Evolutionary conservation across 805 yeast genomes (phyloP), one percentile per base, ranked within the genome.

Genomic region (Isabelozyma pseudorhagii): DNA sequence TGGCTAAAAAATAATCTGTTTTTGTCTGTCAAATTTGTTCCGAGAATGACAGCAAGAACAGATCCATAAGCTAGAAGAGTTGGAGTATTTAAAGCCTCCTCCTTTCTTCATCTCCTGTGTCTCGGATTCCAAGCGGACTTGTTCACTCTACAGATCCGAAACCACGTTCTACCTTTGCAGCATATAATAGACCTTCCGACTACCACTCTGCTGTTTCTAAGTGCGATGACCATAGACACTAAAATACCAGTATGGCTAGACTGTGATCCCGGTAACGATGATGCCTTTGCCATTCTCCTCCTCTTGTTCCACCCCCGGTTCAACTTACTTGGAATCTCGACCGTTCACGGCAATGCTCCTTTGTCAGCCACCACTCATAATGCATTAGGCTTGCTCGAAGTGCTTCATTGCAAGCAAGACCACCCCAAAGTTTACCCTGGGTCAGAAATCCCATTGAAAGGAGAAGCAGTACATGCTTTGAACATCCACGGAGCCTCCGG

Each of bases 201-300:
- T 6, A 21, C 25, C 25, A 21, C 25, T 21, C 25, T 21, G 25
- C 25, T 21, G 25, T 31, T 31, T 9, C 36, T 13, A 5, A 5
- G 36, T 31, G 36, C 36, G 17, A 42, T 42, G 45, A 42, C 45
- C 15, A 18, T 14, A 8, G 29, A 42, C 13, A 54, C 60, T 15
- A 49, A 47, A 10, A 57, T 72, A 2, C 96, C 96, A 0, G 59
- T 90, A 5, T 90, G 96, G 96, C 66, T 90, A 10, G 97, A 90
- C 67, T 90, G 97, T 65, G 97, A 90, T 61, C 96, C 96, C 0
- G 96, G 97, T 1, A 94, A 87, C 59, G 97, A 90, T 61, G 97
- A 90, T 59, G 85, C 88, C 1, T 78, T 88, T 42, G 96, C 94
- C 4, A 73, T 90, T 7, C 68, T 87, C 8, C 54, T 90, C 25